Conservation (phyloP, 225 moss, liverwort and hornwort species). For the Asterella californica region DNA sequence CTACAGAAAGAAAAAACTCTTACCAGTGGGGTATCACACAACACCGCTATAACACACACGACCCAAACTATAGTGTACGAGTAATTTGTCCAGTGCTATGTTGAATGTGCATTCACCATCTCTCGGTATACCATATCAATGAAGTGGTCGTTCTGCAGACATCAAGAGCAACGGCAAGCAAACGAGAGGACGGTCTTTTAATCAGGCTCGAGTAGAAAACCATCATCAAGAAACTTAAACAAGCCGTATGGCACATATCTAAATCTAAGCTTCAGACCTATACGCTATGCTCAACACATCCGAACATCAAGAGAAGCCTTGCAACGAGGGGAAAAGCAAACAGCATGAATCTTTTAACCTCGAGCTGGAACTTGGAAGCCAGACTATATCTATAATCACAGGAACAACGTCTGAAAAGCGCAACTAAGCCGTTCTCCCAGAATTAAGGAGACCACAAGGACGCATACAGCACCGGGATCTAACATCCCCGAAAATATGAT, state of each 20-base stretch:
- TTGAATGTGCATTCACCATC: slow-evolving; percentile 68
- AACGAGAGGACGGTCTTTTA: not conserved
- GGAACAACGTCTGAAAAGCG: too few relatives aligned
- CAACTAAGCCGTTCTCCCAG: too few relatives aligned
- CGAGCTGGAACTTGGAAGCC: not conserved
- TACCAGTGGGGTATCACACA: slow-evolving; percentile 34
- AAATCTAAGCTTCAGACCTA: too few relatives aligned
- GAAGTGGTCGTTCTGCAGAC: slow-evolving; percentile 81
- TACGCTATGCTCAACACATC: too few relatives aligned
- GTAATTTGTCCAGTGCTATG: slow-evolving; percentile 32
- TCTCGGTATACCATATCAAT: slow-evolving; percentile 94
- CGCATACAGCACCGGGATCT: not conserved
- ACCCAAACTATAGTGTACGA: slow-evolving; percentile 16
- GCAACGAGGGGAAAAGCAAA: not conserved
- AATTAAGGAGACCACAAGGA: too few relatives aligned
- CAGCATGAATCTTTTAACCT: not conserved
- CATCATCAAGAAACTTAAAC: not conserved
- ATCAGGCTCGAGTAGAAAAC: not conserved
- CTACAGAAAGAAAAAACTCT: slow-evolving; percentile 17
- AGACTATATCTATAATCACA: too few relatives aligned
- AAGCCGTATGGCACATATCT: too few relatives aligned
- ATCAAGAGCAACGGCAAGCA: not conserved
- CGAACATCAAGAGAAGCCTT: too few relatives aligned
- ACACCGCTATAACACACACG: slow-evolving; percentile 18
- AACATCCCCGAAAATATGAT: not conserved